These are phyloP conservation scores for Nadsonia starkeyi-henricii DNA, from an alignment of 1,139 yeast species.

Conservation along the genomic window DNA sequence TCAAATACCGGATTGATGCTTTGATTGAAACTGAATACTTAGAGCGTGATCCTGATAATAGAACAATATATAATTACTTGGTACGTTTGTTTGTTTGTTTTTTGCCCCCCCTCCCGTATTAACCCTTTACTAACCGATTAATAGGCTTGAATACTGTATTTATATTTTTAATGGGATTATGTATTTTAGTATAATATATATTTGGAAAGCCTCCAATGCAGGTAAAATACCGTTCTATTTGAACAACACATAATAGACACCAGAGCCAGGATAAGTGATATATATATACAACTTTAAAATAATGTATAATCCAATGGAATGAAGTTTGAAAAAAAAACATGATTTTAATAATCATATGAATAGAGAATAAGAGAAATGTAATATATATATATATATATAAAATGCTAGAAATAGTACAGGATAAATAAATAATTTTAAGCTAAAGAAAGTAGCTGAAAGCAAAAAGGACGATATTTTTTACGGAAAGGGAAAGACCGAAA, in stretches of 20 bases:
- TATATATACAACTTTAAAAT: too few species aligned
- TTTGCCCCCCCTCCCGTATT: neutral
- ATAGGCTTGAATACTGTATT: too few species aligned
- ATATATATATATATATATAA: too few species aligned
- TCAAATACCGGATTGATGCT: slow-evolving; percentile 69
- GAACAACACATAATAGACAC: too few species aligned
- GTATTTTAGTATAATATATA: too few species aligned
- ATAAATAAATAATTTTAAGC: neutral
- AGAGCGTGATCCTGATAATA: slow-evolving; percentile 52
- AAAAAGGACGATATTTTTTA: neutral
- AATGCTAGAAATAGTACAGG: neutral
- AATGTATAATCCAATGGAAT: too few species aligned
- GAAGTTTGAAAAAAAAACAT: too few species aligned
- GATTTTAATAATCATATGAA: slow-evolving; percentile 1
- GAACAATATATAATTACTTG: slow-evolving; percentile 48
- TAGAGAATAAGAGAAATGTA: neutral
- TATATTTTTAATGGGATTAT: neutral
- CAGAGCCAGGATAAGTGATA: too few species aligned
- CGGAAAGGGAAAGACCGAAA: neutral
- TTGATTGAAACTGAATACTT: slow-evolving; percentile 75
- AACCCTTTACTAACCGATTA: neutral
- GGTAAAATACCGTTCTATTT: too few species aligned
- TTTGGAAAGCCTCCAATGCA: too few species aligned
- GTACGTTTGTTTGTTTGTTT: neutral
- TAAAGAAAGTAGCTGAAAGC: neutral